Evolutionary conservation across 129 eudicot species (phyloP), one percentile per base, ranked within the genome.

Genomic region (Flaveria trinervia): DNA sequence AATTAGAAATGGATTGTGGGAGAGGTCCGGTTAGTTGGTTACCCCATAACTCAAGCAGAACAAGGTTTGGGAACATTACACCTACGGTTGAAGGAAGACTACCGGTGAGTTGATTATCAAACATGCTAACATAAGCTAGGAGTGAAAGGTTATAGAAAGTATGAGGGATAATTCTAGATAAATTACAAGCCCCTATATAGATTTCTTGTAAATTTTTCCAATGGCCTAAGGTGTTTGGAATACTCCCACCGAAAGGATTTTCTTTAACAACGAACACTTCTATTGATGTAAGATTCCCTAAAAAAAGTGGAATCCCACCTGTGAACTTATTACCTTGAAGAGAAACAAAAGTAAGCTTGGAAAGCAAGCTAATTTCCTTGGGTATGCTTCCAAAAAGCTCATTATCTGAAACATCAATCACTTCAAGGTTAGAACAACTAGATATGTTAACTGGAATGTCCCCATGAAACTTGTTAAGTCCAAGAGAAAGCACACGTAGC

Each of bases 191-290:
- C 3, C 36, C 67, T 22, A 5, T 11, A 9, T 61, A 61, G 15
- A 61, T 1, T 61, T 13, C 67, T 10, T 10, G 25, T 25, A 61
- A 61, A 26, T 13, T 23, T 61, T 61, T 61, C 41, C 41, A 61
- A 23, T 25, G 12, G 67, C 67, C 67, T 23, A 61, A n/a, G 8
- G 61, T 55, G 26, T 18, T 9, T 18, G 61, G 61, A 18, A 55
- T 55, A 26, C 61, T 55, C 67, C 67, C 67, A 61, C 67, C 67
- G 7, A 61, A 12, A 3, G 67, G 67, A 26, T 61, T 61, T 9
- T 26, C 8, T 3, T 12, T 25, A 25, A 26, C 41, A 11, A 2
- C 16, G 9, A 61, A 61, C 17, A 2, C 7, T 23, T 22, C 17
- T 41, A 61, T 61, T 61, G 41, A 61, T 26, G 67, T 61, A 22